Base-by-base conservation (phyloP, 2,329 filamentous ascomycete species). In the Colletotrichum sp. region DNA sequence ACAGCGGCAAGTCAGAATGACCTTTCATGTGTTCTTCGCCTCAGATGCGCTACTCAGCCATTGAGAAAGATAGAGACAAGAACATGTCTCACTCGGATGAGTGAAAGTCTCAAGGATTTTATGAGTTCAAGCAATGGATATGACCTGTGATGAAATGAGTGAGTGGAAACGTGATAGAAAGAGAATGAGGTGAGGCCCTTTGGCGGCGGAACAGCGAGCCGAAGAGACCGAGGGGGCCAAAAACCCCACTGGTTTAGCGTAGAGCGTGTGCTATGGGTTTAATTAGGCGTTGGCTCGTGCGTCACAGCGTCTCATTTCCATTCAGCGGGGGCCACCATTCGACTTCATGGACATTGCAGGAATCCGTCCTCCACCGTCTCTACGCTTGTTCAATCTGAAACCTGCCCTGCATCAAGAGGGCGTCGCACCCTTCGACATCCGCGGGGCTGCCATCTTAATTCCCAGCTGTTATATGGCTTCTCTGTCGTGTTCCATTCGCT, bases 241-340 rank as follows among this genome's bases (percentile, higher is more conserved):
- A 52, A 30, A 44, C 55, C 32, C 26, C 68, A 30, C 36, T 62
- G 44, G 44, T 44, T 36, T 68, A 49, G 44, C 59, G 36, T 59
- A 59, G 13, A 68, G 68, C 30, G 49, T 49, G 63, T 62, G 52
- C 72, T 68, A 39, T 62, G 28, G 65, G 74, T 76, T 69, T 76
- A 69, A 76, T 76, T 74, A 68, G 64, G 74, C 70, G 71, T 65
- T 76, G 70, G 74, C 70, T 49, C 70, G 74, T 76, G 70, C 74
- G 18, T 59, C 26, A 3, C 57, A 57, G 39, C 44, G 64, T 64
- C 49, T 72, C 68, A 64, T 75, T 63, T 75, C 72, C 26, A 63
- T 63, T 24, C 15, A 49, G 24, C 39, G 52, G 52, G 66, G 55
- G n/a, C 49, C 9, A 36, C n/a, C 52, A 59, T 55, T 21, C 39